Conservation (phyloP, 208 protist genomes). For the Trypanosoma caninum region DNA sequence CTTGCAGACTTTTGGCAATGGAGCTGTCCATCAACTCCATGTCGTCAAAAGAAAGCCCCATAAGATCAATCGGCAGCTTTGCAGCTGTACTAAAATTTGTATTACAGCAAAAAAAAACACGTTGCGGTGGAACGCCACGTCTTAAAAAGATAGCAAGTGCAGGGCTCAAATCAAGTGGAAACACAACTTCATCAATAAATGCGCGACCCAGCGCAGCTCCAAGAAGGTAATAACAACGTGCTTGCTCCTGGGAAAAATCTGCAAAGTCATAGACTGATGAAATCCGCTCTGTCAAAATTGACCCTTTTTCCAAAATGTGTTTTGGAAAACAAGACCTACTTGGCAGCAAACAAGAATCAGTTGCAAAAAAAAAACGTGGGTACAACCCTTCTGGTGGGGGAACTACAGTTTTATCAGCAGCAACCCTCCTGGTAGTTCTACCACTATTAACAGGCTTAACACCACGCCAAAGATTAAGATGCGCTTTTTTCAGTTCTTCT, state of each 20-base stretch:
- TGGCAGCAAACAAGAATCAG: neutral
- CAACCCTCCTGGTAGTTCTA: neutral
- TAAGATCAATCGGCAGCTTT: slow-evolving; percentile 60
- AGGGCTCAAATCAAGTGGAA: slow-evolving; percentile 68
- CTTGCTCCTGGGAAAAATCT: slow-evolving; percentile 36
- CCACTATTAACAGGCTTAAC: neutral
- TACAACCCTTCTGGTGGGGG: slow-evolving; percentile 47
- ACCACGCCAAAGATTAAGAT: slow-evolving; percentile 56
- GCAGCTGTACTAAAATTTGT: slow-evolving; percentile 20
- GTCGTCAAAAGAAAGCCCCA: slow-evolving; percentile 50
- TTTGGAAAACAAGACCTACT: neutral
- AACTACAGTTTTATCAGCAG: slow-evolving; percentile 10
- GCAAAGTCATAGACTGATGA: slow-evolving; percentile 37
- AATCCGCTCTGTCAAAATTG: slow-evolving; percentile 6
- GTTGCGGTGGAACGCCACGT: slow-evolving; percentile 35
- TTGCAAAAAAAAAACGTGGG: slow-evolving; percentile 5
- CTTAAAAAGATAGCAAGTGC: slow-evolving; percentile 70
- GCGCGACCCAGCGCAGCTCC: slow-evolving; percentile 75
- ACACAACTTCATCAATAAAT: slow-evolving; percentile 73
- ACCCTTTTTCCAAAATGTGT: neutral
- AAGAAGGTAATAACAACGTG: slow-evolving; percentile 61
- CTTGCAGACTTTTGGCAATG: slow-evolving; percentile 42
- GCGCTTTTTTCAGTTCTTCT: slow-evolving; percentile 38
- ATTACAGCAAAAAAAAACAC: slow-evolving; percentile 22
- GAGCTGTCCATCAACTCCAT: slow-evolving; percentile 55